phyloP scores from a whole-genome alignment of 352 stramenopile species.

The Phytophthora colocasiae region DNA sequence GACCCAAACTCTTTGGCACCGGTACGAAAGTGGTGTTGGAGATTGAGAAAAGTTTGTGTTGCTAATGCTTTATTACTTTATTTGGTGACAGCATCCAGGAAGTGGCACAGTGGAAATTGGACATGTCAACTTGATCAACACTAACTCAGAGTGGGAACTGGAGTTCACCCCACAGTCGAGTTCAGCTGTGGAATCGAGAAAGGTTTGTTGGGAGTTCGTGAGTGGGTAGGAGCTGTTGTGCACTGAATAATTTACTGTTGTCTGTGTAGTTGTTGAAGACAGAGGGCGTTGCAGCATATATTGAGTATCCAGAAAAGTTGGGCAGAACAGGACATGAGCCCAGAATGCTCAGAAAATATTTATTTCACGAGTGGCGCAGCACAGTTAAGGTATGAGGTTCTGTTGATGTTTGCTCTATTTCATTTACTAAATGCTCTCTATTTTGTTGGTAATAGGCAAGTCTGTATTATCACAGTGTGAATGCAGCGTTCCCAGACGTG shows the following conservation, averaged over 20 bases:
- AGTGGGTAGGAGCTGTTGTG: too few species aligned
- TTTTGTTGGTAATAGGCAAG: constrained; percentile 48
- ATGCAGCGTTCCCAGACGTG: constrained; percentile 83
- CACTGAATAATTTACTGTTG: background rate
- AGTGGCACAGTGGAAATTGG: constrained; percentile 76
- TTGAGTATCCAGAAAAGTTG: constrained; percentile 60
- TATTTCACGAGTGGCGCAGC: constrained; percentile 88
- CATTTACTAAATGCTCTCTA: constrained; percentile 8
- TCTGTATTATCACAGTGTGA: constrained; percentile 81
- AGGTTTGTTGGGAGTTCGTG: constrained; percentile 43
- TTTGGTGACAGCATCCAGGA: constrained; percentile 54
- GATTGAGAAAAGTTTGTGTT: background rate
- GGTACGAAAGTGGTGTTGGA: constrained; percentile 38
- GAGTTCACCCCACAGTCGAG: constrained; percentile 81
- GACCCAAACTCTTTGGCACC: constrained; percentile 61
- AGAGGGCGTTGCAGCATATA: constrained; percentile 72
- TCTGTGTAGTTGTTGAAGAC: constrained; percentile 62
- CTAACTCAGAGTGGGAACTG: constrained; percentile 78
- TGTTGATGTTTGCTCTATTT: background rate
- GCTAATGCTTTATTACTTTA: constrained; percentile 6
- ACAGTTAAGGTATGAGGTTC: constrained; percentile 67
- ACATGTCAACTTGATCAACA: constrained; percentile 76
- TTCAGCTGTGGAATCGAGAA: constrained; percentile 79
- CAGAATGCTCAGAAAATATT: constrained; percentile 60
- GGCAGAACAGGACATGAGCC: background rate